A percentile compares a stretch with the other conserved stretches of the same genome.
Conservation (phyloP, 495 filamentous ascomycete genomes). For the Trichoderma asperelloides region DNA sequence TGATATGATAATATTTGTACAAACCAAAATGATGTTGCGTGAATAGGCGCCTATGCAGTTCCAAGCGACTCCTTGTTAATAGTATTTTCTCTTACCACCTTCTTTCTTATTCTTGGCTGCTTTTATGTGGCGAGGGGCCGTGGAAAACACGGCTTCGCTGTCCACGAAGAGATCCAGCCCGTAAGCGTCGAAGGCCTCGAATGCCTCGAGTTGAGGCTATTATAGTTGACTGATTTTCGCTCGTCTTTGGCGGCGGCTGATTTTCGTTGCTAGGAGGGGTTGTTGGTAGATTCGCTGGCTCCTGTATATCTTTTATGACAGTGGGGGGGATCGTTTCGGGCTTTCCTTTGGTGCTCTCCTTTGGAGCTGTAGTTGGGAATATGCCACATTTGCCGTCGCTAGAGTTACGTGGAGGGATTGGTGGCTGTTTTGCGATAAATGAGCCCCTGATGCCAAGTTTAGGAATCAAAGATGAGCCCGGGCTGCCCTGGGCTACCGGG, state of each 20-base stretch:
- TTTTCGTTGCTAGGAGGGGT: background rate
- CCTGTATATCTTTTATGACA: background rate
- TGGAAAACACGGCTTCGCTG: background rate
- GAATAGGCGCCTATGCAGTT: background rate
- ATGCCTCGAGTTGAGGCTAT: background rate
- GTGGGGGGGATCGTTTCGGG: background rate
- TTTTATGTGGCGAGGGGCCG: background rate
- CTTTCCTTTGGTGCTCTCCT: background rate
- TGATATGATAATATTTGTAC: background rate
- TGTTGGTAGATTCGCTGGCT: background rate
- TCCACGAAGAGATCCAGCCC: background rate
- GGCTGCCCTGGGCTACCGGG: background rate
- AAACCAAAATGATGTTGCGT: background rate
- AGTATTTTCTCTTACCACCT: background rate
- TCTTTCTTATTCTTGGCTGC: background rate
- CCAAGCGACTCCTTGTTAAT: background rate
- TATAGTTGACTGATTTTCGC: background rate
- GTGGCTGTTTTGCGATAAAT: background rate
- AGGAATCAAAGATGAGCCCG: background rate
- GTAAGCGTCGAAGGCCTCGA: background rate
- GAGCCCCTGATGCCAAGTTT: background rate
- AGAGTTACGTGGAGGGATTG: background rate
- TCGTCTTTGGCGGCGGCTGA: background rate
- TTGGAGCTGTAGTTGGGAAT: background rate
- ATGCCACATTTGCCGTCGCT: conserved; percentile 4